A percentile compares a stretch with the other conserved stretches of the same genome.
Evolutionary conservation across 1,284 basidiomycete species (phyloP).

Genomic region (Xerocomus minutiporus): DNA sequence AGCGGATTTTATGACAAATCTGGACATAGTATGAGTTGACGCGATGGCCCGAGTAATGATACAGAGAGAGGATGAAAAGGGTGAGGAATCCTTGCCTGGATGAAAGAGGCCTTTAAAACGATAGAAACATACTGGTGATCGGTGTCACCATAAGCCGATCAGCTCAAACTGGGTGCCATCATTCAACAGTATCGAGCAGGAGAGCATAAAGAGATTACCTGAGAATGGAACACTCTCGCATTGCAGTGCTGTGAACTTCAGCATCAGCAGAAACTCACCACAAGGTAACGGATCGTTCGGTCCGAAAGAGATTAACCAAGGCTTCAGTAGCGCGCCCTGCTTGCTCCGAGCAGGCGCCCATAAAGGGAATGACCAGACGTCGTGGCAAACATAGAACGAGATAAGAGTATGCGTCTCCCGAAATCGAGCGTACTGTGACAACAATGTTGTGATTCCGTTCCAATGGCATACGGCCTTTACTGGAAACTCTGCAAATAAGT

Average conservation of each 20-base stretch:
- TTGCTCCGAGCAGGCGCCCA: background rate
- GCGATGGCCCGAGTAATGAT: background rate
- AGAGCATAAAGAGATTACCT: background rate
- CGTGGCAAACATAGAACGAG: background rate
- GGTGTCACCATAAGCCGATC: background rate
- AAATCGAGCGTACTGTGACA: no score
- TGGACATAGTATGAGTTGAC: slow-evolving; percentile 21
- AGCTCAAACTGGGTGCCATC: background rate
- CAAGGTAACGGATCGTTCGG: background rate
- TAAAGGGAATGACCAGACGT: slow-evolving; percentile 1
- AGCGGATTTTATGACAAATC: slow-evolving; percentile 24
- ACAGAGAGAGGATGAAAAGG: background rate
- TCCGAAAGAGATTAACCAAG: no score
- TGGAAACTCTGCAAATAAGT: no score
- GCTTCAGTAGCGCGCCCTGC: background rate
- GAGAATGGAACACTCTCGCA: background rate
- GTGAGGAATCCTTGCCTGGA: background rate
- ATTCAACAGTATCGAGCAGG: background rate
- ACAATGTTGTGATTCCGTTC: no score
- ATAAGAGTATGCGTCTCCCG: no score
- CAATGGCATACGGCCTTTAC: no score
- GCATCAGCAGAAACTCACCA: background rate
- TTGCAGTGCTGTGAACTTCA: background rate
- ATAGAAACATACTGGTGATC: background rate
- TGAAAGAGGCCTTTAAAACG: slow-evolving; percentile 7